Base-by-base conservation (phyloP, 2,329 filamentous ascomycete genomes). In the Verticillium longisporum region DNA sequence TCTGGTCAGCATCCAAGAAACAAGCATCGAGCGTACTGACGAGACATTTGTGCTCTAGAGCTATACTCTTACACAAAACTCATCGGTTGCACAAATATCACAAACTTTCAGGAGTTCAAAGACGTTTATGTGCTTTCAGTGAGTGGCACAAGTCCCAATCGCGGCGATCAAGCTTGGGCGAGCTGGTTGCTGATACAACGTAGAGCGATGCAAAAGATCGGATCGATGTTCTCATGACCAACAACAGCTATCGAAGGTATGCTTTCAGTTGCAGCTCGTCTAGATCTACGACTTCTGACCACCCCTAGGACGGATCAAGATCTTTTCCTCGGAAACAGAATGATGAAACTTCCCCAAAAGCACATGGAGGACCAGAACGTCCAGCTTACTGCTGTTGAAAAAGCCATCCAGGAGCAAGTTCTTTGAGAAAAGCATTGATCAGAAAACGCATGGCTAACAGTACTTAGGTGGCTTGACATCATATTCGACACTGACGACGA, bases 1-100 rank as follows among this genome's bases (percentile, higher is more conserved):
- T 58, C 3, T 33, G 10, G 9, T 6, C 6, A 15, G 21, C 4
- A 15, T 55, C 21, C 1, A 9, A 38, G 4, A 14, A 14, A 45
- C 26, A 4, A 18, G 38, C 15, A 21, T 15, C 4, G 38, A 31
- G 34, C 13, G 9, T 36, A 36, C 34, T 36, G 9, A 36, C 34
- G 34, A 36, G 6, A 10, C 9, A 36, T 36, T 36, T 15, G 10
- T 9, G 2, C n/a, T 21, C 18, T 14, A 77, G 76, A 78, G 57
- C 63, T 76, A 1, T 76, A 68, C 5, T 68, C 76, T 0, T 75
- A 75, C 37, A 64, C 75, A 10, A 69, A 66, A 15, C 74, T 75
- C 1, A 66, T 76, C 0, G 61, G 68, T 1, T 70, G 68, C 5
- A 6, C 66, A 0, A 67, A 66, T 2, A 61, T 67, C 0, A 37